Percentiles rank a stretch among this genome's conserved stretches.
Evolutionary conservation across 768 basidiomycete genomes (phyloP).

Genomic region (Sarcodon sp.): DNA sequence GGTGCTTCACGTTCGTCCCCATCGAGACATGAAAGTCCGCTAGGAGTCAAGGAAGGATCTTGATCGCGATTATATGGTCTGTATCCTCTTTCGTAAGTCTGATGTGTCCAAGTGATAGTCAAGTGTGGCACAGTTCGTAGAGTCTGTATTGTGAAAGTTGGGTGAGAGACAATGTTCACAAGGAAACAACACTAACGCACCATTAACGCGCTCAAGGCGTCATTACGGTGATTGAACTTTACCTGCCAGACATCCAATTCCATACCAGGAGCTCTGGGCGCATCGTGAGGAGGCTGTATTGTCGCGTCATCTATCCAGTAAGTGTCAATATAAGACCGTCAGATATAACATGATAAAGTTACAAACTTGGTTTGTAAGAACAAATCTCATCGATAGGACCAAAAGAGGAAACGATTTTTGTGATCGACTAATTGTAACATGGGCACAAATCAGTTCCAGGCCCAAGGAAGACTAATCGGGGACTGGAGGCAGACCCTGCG

Average conservation of each 20-base stretch:
- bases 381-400: slow-evolving; percentile 50
- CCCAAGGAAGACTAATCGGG: slow-evolving; percentile 3
- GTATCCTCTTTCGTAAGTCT: slow-evolving; percentile 9
- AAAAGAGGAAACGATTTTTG: slow-evolving; percentile 41
- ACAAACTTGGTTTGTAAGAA: slow-evolving; percentile 12
- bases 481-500: slow-evolving; percentile 3
- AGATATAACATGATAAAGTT: background rate
- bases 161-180: background rate
- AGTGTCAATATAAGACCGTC: background rate
- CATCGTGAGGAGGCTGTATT: slow-evolving; percentile 41
- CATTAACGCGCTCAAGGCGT: slow-evolving; percentile 61
- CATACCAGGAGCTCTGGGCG: slow-evolving; percentile 42
- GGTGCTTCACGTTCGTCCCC: no score
- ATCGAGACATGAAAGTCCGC: no score
- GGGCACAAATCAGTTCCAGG: background rate
- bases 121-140: slow-evolving; percentile 59
- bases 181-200: slow-evolving; percentile 21
- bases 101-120: slow-evolving; percentile 73
- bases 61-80: no score
- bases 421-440: slow-evolving; percentile 28
- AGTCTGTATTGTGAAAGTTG: slow-evolving; percentile 27
- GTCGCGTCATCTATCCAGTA: background rate
- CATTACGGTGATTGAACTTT: slow-evolving; percentile 69
- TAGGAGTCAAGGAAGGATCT: no score
- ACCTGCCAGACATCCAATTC: slow-evolving; percentile 56